Evolutionary conservation across 2,329 filamentous ascomycete genomes (phyloP).

Genomic region (Colletotrichum acutatum): DNA sequence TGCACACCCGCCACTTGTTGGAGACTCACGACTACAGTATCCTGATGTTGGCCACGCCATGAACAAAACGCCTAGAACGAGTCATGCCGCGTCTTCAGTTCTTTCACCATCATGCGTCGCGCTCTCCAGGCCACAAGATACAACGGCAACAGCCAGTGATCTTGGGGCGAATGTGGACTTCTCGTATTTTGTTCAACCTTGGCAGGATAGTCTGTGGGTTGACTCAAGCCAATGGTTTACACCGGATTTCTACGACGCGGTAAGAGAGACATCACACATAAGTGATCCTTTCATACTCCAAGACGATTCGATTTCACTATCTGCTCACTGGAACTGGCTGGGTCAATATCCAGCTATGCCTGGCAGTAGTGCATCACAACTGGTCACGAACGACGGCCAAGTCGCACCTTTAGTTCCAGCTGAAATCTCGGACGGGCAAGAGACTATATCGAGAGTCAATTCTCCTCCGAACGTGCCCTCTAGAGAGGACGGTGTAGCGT

Average conservation of each 20-base stretch:
- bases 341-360: background rate
- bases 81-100: too few species aligned
- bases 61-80: too few species aligned
- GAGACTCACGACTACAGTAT: too few species aligned
- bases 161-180: background rate
- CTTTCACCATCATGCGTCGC: too few species aligned
- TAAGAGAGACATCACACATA: background rate
- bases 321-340: slow-evolving; percentile 4
- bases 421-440: background rate
- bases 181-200: background rate
- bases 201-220: background rate
- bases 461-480: slow-evolving; percentile 19
- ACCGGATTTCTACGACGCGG: slow-evolving; percentile 9
- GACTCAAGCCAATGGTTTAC: slow-evolving; percentile 16
- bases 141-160: too few species aligned
- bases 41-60: too few species aligned
- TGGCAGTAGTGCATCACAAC: too few species aligned
- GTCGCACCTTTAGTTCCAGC: background rate
- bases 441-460: background rate
- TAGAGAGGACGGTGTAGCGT: slow-evolving; percentile 4
- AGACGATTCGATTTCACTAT: background rate
- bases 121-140: too few species aligned
- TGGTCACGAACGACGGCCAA: too few species aligned
- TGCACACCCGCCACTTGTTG: too few species aligned
- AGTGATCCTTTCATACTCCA: background rate